Evolutionary conservation across 2,329 filamentous ascomycete species (phyloP), one percentile per base, ranked within the genome.

Genomic region (Neocucurbitaria cava): DNA sequence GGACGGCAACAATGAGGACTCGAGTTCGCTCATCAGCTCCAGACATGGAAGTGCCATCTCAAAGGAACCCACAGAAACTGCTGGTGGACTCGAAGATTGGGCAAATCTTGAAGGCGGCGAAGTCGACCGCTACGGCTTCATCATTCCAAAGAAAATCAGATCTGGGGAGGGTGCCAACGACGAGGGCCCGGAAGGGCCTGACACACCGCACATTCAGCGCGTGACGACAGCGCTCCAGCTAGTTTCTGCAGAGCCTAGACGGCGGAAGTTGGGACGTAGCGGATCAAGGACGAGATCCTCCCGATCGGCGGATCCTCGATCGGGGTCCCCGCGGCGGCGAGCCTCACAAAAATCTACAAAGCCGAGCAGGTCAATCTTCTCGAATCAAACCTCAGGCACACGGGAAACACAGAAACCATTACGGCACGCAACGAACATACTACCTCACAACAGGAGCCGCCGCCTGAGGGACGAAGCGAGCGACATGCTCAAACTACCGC

Each of bases 41-140:
- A 65, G 61, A 44, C 61, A 60, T 28, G 65, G 54, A 43, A 69
- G 63, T 45, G 59, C 49, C 28, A 79, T 82, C 52, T 73, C 77
- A 45, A 78, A 81, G 59, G 82, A 87, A 58, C 76, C 81, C 10
- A 76, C 79, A 45, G 86, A 88, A 71, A 72, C 83, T 28, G 85
- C 86, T 20, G 86, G 86, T 7, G 86, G 86, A 2, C 81, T 87
- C 44, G 86, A 89, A 59, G 85, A 88, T 61, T 89, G 86, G 86
- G 79, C 84, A 55, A 81, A 88, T 69, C 75, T 89, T 10, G 78
- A 82, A 17, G 83, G 79, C 5, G 82, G 77, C 13, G 82, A 87
- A 57, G 85, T 88, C 3, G 86, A 89, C 69, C 79, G 86, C 54
- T 89, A 88, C 68, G 86, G 86, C 9, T 89, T 89, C 73, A 88